Conservation (phyloP, 2,329 filamentous ascomycete species). For the Colletotrichum sp. region DNA sequence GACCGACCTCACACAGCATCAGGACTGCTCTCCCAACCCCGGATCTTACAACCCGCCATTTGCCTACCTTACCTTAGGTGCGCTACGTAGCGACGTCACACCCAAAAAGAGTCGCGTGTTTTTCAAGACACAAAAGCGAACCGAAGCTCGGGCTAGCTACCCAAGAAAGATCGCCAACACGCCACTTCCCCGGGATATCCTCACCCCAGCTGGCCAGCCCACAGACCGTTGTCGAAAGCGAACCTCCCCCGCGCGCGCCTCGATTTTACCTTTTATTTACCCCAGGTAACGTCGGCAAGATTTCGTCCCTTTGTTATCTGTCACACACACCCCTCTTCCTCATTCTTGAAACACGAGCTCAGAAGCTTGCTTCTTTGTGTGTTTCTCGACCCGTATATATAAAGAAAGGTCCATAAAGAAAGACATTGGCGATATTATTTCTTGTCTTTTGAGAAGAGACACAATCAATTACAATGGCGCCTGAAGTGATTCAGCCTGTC, state of each 20-base stretch:
- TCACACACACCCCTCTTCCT: not conserved
- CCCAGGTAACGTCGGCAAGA: constrained; percentile 1
- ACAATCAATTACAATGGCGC: constrained; percentile 17
- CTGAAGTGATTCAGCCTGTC: constrained; percentile 22
- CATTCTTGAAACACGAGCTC: constrained; percentile 3
- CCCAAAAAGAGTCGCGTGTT: not conserved
- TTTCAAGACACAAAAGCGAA: not conserved
- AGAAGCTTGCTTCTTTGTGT: not conserved
- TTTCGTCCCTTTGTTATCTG: not conserved
- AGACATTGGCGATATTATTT: not conserved
- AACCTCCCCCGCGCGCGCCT: not conserved
- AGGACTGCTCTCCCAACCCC: not conserved
- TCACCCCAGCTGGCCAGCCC: not conserved
- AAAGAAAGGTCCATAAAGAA: not conserved
- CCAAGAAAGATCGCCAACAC: not conserved
- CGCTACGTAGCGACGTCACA: not conserved
- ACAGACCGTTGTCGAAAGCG: not conserved
- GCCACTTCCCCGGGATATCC: not conserved
- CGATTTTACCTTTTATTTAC: not conserved
- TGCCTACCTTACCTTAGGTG: no score
- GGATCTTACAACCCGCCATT: not conserved
- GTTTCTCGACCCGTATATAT: not conserved
- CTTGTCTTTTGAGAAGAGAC: no score
- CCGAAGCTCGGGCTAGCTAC: not conserved
- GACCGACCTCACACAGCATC: not conserved